A percentile compares a stretch with the other conserved stretches of the same genome.
phyloP scores from a whole-genome alignment of 2,329 filamentous ascomycete genomes.

The Colletotrichum navitas region DNA sequence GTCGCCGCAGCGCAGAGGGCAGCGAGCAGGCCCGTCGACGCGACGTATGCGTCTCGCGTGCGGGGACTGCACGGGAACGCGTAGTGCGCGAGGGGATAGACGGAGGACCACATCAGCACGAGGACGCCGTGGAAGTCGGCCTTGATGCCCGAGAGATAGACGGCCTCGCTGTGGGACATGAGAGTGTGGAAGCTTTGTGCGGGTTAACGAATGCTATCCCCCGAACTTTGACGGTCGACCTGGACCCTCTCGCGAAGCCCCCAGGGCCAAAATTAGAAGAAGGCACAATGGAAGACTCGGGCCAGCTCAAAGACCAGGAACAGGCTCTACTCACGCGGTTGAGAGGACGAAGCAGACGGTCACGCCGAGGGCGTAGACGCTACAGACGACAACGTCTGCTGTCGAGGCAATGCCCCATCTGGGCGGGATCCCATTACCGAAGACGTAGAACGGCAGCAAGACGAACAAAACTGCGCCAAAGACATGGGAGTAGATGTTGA shows the following conservation, averaged over 20 bases:
- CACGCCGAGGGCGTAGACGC: constrained; percentile 58
- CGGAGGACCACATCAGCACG: constrained; percentile 71
- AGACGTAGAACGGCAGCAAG: constrained; percentile 53
- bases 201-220: neutral
- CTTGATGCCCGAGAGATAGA: constrained; percentile 66
- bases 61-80: constrained; percentile 56
- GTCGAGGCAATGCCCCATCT: constrained; percentile 52
- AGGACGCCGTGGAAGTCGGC: constrained; percentile 73
- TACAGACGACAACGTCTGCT: constrained; percentile 57
- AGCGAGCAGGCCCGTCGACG: constrained; percentile 52
- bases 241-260: neutral
- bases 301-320: too few species aligned
- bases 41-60: constrained; percentile 53
- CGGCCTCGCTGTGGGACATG: constrained; percentile 64
- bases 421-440: constrained; percentile 51
- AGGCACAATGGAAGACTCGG: neutral
- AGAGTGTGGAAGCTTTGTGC: constrained; percentile 66
- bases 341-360: constrained; percentile 61
- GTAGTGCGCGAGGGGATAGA: constrained; percentile 70
- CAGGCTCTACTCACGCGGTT: constrained; percentile 50
- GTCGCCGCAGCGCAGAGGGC: constrained; percentile 49
- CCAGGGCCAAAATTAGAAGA: too few species aligned
- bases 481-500: constrained; percentile 62
- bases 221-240: neutral
- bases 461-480: constrained; percentile 57